phyloP scores from a whole-genome alignment of 169 alveolate species.

The Plasmodium vinckei region DNA sequence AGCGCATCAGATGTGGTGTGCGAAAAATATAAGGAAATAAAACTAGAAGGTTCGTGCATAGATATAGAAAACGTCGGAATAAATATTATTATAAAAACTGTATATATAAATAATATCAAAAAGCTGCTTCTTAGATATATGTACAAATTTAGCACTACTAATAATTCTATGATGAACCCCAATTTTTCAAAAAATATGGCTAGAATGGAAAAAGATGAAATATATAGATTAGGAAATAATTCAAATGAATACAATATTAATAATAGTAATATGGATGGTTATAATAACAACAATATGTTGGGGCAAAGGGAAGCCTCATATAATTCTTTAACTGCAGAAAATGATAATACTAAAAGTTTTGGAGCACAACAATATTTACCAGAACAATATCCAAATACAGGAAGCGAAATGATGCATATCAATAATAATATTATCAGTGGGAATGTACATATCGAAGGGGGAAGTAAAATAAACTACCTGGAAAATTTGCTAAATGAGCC shows the following conservation, averaged over 20 bases:
- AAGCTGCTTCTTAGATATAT: slow-evolving; percentile 31
- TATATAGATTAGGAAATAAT: neutral
- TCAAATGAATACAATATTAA: neutral
- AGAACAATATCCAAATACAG: slow-evolving; percentile 13
- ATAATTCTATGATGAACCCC: neutral
- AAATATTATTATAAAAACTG: slow-evolving; percentile 64
- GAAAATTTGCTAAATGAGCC: slow-evolving; percentile 67
- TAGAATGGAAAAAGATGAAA: neutral
- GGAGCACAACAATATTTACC: neutral
- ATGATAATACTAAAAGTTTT: neutral
- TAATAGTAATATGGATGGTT: neutral
- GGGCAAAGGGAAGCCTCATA: neutral
- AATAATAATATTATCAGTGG: neutral
- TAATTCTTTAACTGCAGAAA: neutral
- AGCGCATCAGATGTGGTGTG: neutral
- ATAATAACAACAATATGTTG: neutral
- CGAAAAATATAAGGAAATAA: slow-evolving; percentile 66
- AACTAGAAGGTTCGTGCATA: slow-evolving; percentile 38
- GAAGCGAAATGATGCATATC: slow-evolving; percentile 18
- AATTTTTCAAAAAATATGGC: slow-evolving; percentile 2
- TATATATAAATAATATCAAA: slow-evolving; percentile 47
- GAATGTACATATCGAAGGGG: neutral
- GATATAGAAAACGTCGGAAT: slow-evolving; percentile 68
- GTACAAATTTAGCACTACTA: slow-evolving; percentile 11
- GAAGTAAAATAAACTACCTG: slow-evolving; percentile 42